These are phyloP conservation scores for Cyberlindnera misumaiensis DNA, from an alignment of 805 yeast genomes.

Conservation along the genomic window DNA sequence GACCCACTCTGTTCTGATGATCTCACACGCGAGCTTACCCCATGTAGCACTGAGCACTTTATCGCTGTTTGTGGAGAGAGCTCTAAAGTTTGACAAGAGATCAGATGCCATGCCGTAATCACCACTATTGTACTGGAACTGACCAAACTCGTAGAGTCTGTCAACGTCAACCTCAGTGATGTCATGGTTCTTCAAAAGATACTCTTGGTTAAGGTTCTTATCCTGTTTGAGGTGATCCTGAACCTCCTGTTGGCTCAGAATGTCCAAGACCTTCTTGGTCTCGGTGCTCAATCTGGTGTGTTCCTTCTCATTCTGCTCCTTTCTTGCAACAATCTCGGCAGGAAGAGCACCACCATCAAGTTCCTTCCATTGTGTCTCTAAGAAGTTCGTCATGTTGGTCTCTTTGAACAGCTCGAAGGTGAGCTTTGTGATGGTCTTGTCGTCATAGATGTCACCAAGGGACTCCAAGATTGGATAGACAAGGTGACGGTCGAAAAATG, in stretches of 20 bases:
- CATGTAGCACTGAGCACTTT: conserved; percentile 52
- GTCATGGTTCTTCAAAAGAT: conserved; percentile 36
- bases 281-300: conserved; percentile 32
- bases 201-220: conserved; percentile 44
- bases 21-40: conserved; percentile 62
- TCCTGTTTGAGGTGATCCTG: conserved; percentile 48
- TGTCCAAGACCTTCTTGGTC: conserved; percentile 39
- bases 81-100: conserved; percentile 48
- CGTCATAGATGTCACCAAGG: conserved; percentile 38
- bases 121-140: conserved; percentile 57
- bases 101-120: conserved; percentile 55
- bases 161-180: conserved; percentile 43
- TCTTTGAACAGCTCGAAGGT: conserved; percentile 50
- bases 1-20: conserved; percentile 45
- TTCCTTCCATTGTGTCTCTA: conserved; percentile 36
- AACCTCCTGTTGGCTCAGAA: conserved; percentile 42
- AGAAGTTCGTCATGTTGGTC: conserved; percentile 48
- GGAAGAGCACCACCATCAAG: conserved; percentile 38
- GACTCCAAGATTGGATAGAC: conserved; percentile 46
- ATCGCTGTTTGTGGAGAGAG: conserved; percentile 44
- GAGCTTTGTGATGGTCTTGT: conserved; percentile 36
- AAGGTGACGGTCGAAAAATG: conserved; percentile 58
- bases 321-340: conserved; percentile 33
- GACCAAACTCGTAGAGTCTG: conserved; percentile 51
- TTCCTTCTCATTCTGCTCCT: conserved; percentile 33